These are phyloP conservation scores for Trichoderma gracile DNA, from an alignment of 2,329 filamentous ascomycete genomes.

Conservation along the genomic window DNA sequence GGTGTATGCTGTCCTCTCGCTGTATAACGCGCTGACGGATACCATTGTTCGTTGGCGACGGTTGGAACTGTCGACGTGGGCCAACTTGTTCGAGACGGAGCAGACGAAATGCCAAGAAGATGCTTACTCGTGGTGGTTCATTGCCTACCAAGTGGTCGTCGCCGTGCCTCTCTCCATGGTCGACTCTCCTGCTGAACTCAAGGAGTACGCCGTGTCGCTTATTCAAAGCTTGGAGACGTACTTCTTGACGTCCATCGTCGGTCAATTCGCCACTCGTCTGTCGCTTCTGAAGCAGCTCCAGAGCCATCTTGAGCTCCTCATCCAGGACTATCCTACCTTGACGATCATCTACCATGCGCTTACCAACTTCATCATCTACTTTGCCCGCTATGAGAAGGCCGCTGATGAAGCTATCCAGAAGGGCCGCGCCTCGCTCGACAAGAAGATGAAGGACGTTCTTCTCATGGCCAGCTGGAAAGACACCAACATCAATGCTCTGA, in stretches of 20 bases:
- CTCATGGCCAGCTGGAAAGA: slow-evolving; percentile 97
- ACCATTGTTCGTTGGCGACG: slow-evolving; percentile 87
- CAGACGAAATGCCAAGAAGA: slow-evolving; percentile 71
- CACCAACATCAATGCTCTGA: slow-evolving; percentile 85
- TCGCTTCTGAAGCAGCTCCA: slow-evolving; percentile 66
- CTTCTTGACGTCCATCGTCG: slow-evolving; percentile 74
- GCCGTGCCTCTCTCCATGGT: slow-evolving; percentile 69
- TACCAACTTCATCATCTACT: slow-evolving; percentile 75
- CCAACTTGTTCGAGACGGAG: slow-evolving; percentile 83
- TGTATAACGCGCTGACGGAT: slow-evolving; percentile 77
- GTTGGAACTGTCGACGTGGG: slow-evolving; percentile 90
- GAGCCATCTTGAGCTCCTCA: slow-evolving; percentile 64
- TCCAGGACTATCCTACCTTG: slow-evolving; percentile 59
- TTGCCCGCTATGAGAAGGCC: slow-evolving; percentile 66
- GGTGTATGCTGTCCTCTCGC: slow-evolving; percentile 65
- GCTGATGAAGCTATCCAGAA: slow-evolving; percentile 65
- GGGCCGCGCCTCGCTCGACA: slow-evolving; percentile 77
- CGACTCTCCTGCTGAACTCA: slow-evolving; percentile 59
- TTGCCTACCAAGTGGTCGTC: slow-evolving; percentile 88
- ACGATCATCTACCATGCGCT: slow-evolving; percentile 63
- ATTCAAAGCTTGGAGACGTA: slow-evolving; percentile 78
- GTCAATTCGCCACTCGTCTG: slow-evolving; percentile 76
- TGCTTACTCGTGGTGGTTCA: slow-evolving; percentile 92
- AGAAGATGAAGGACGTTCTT: slow-evolving; percentile 89
- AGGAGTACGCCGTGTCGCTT: slow-evolving; percentile 65